Base-by-base conservation (phyloP, 257 asterid species). In the Agastache rugosa region DNA sequence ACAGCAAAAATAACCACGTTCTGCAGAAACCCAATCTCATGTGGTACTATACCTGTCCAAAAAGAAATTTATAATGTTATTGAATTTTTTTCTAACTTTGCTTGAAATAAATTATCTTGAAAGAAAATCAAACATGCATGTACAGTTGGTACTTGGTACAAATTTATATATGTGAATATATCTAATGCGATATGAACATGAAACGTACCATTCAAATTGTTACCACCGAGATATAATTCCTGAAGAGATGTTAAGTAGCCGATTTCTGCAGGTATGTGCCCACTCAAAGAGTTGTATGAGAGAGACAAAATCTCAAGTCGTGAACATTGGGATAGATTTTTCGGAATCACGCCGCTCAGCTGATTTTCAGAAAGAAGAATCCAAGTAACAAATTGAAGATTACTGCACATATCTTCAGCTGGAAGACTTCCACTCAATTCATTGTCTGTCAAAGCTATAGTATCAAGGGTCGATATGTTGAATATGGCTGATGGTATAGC, bases 401-500 rank as follows among this genome's bases (percentile, higher is more conserved):
- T 55, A 17, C 11, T 20, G 63, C 63, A 58, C 19, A 58, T 11
- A 15, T 23, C 17, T 23, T 12, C 17, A 6, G 60, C 9, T 25
- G 63, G 39, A 58, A 58, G 63, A 58, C 37, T 25, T 23, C 39
- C 63, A 58, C 39, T 58, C 17, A 58, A 25, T 25, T 25, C 63
- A 12, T 58, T 58, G 8, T 0, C 14, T 4, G 19, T 58, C 17
- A 58, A 58, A 3, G 37, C 63, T 58, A 58, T 3, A 5, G 8
- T 3, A 1, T 0, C 17, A 11, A 58, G 39, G 9, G 59, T 44
- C 5, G 72, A 66, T 15, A 69, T 16, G 35, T 76, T 76, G 16
- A 56, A 75, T 67, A 75, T 67, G 20, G 54, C 10, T 8, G 44
- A 48, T 34, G 80, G 80, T 67, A 76, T 35, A 12, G 5, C 11